Evolutionary conservation across 306 rosid genomes (phyloP).

Genomic region (Lotus japonicus): DNA sequence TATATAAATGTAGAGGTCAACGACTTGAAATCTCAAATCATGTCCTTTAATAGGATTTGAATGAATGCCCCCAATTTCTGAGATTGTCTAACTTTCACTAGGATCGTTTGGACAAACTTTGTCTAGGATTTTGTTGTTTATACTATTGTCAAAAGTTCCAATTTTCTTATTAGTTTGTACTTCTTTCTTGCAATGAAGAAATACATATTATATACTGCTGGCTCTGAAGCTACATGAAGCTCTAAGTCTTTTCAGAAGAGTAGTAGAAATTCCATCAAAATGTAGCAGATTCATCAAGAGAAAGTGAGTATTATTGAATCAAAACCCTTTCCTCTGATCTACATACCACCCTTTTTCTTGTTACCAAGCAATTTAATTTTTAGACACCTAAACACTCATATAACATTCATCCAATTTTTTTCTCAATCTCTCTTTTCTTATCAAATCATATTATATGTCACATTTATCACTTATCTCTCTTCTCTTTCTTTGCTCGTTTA

Average conservation of each 20-base stretch:
- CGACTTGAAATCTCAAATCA: slow-evolving; percentile 16
- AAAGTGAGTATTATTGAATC: too few species aligned
- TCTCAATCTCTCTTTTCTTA: too few species aligned
- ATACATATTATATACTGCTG: neutral
- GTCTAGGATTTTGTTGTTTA: slow-evolving; percentile 25
- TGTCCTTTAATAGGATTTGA: slow-evolving; percentile 12
- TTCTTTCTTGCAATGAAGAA: slow-evolving; percentile 7
- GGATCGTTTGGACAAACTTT: slow-evolving; percentile 25
- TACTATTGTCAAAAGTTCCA: slow-evolving; percentile 17
- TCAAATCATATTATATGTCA: too few species aligned
- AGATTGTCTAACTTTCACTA: slow-evolving; percentile 17
- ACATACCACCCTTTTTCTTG: too few species aligned
- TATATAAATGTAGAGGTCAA: slow-evolving; percentile 8
- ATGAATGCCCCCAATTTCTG: slow-evolving; percentile 2
- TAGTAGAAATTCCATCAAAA: neutral
- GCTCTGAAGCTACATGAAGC: slow-evolving; percentile 14
- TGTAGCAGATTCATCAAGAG: neutral
- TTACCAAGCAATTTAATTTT: too few species aligned
- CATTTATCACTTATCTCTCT: too few species aligned
- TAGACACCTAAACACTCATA: too few species aligned
- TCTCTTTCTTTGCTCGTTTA: too few species aligned
- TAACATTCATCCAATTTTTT: too few species aligned
- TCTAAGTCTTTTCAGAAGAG: neutral
- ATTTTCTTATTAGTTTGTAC: slow-evolving; percentile 26
- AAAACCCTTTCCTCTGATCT: too few species aligned